A percentile compares a stretch with the other conserved stretches of the same genome.
These are phyloP conservation scores for Albatrellus ellisii DNA, from an alignment of 768 basidiomycete species.

Conservation along the genomic window DNA sequence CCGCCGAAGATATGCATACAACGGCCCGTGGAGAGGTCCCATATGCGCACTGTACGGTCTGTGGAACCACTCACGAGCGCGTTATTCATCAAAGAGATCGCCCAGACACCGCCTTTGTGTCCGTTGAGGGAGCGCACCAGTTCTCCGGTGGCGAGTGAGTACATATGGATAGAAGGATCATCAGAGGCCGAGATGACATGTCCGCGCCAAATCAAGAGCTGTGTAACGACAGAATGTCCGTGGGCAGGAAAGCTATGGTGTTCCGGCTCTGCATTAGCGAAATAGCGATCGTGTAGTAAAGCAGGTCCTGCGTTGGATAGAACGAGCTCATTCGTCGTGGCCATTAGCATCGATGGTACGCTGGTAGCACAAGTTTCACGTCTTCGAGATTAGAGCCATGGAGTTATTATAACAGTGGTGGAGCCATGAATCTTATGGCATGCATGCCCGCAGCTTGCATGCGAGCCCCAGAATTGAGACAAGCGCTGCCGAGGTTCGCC, in stretches of 20 bases:
- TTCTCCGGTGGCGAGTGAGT: conserved; percentile 71
- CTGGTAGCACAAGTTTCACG: no score
- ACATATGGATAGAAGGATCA: conserved; percentile 93
- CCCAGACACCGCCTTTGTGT: conserved; percentile 96
- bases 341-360: no score
- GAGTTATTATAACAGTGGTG: no score
- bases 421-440: no score
- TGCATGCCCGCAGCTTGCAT: no score
- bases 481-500: no score
- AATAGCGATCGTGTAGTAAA: conserved; percentile 69
- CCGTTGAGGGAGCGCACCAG: conserved; percentile 67
- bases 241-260: conserved; percentile 80
- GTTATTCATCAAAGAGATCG: conserved; percentile 80
- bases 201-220: conserved; percentile 85
- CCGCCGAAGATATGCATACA: conserved; percentile 96
- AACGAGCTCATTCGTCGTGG: no score
- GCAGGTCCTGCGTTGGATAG: conserved; percentile 86
- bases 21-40: conserved; percentile 67
- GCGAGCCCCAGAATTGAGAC: no score
- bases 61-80: conserved; percentile 89
- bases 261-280: conserved; percentile 54
- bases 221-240: conserved; percentile 86
- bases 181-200: conserved; percentile 96
- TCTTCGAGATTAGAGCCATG: no score
- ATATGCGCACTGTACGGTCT: conserved; percentile 85